Base-by-base conservation (phyloP, 768 basidiomycete species). In the Cyathus striatus region DNA sequence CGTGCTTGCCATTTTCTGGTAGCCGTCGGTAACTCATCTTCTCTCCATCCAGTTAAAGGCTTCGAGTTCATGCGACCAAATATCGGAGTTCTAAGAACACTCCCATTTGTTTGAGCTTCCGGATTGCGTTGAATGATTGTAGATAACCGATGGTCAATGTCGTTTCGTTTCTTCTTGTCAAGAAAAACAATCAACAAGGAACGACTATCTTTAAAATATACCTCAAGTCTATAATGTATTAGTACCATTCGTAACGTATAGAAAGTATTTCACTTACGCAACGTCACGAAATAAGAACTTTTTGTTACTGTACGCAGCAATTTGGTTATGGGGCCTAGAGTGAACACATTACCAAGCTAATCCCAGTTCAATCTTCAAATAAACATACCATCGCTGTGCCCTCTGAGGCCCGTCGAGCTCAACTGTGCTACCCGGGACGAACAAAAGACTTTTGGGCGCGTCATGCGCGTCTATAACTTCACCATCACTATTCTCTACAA, bases 201-300 rank as follows among this genome's bases (percentile, higher is more conserved):
- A 5, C 90, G 80, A 51, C 90, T 91, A 53, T 97, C 94, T 52
- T 81, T 85, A 72, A 96, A 91, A 64, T 94, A 95, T 7, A 97
- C 73, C 59, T 97, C 94, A 13, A 96, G 69, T 0, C 90, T 93
- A 47, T 6, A 26, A 25, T 13, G 32, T 32, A 21, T 2, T 23
- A 40, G 18, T 20, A 4, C 26, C 35, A 25, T 37, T 23, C 39
- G 43, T n/a, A 41, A 36, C 21, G 5, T 5, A 23, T n/a, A 17
- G 14, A 45, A 36, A 36, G 24, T 32, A n/a, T 10, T 20, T 21
- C 34, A 68, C 88, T 68, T 56, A 91, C 88, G 82, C 92, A 12
- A 95, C 90, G 55, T 95, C 91, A 18, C 90, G 79, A 63, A 97
- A 95, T 16, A 96, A 64, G 65, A 90, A 95, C 1, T 81, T 81